A percentile compares a stretch with the other conserved stretches of the same genome.
These are phyloP conservation scores for Lasiodiplodia sp. DNA, from an alignment of 2,329 filamentous ascomycete genomes.

Conservation along the genomic window DNA sequence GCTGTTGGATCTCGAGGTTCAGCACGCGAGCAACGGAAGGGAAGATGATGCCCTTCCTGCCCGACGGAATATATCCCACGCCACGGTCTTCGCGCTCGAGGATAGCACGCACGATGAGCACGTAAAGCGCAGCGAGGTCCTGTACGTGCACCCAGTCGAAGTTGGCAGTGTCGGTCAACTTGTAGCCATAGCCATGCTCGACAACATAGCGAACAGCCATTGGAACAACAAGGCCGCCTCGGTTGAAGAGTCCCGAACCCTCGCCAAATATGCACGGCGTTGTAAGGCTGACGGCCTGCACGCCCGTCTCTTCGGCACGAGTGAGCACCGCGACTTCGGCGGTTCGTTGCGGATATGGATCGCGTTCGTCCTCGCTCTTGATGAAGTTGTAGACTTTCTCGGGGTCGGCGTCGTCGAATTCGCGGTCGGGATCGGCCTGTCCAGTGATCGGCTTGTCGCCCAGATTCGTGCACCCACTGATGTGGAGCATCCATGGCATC, in stretches of 20 bases:
- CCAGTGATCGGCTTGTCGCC: constrained; percentile 31
- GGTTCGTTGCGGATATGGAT: constrained; percentile 34
- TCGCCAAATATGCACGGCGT: constrained; percentile 33
- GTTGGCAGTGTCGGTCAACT: constrained; percentile 35
- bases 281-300: constrained; percentile 1
- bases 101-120: constrained; percentile 33
- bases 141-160: constrained; percentile 35
- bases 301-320: constrained; percentile 4
- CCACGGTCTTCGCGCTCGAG: constrained; percentile 34
- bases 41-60: constrained; percentile 33
- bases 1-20: constrained; percentile 33
- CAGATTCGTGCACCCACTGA: constrained; percentile 35
- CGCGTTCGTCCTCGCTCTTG: constrained; percentile 29
- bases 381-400: constrained; percentile 31
- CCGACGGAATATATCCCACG: constrained; percentile 29
- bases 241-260: constrained; percentile 35
- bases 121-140: constrained; percentile 34
- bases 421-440: constrained; percentile 27
- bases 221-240: constrained; percentile 33
- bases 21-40: constrained; percentile 32
- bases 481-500: constrained; percentile 32
- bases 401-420: constrained; percentile 34
- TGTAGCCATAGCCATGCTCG: constrained; percentile 35
- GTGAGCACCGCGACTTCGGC: constrained; percentile 31
- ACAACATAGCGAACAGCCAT: constrained; percentile 32